Base-by-base conservation (phyloP, 352 stramenopile species). In the Peronospora destructor region DNA sequence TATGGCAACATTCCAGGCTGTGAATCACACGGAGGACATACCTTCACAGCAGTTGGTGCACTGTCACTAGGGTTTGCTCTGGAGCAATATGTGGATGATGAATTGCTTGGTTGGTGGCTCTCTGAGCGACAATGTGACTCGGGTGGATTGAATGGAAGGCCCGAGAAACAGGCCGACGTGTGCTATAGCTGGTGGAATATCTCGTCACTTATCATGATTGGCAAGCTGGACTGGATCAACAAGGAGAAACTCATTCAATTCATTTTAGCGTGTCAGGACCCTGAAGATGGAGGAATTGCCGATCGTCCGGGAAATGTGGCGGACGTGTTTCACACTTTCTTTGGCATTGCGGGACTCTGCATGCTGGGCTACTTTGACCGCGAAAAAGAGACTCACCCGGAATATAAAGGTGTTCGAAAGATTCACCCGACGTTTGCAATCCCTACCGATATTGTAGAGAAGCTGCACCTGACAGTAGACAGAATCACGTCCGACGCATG, bases 121-220 rank as follows among this genome's bases (percentile, higher is more conserved):
- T 94, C 87, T 45, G 95, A 99, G 69, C 78, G 97, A 37, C 96
- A 99, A 66, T 98, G 95, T 66, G 97, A 99, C 68, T 94, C 80
- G 8, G 82, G 81, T 25, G 81, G 84, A 6, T 65, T 94, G 21
- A 99, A 99, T 63, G 97, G 97, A 6, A 74, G 96, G 32, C 96
- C 96, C 0, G 97, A 99, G 76, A 99, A 99, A 81, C 96, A 99
- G 56, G 93, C 96, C 0, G 97, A 99, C 69, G 95, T 99, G 36
- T 99, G 96, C 69, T 99, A 99, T 68, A 98, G 88, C 49, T 99
- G 97, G 96, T 99, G 97, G 97, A 98, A 98, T 68, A 86, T 99
- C 35, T 95, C 90, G 49, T 91, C 82, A 26, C 79, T 99, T 34
- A 95, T 90, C 29, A 98, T 99, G 63, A 85, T 98, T 64, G 68